These are phyloP conservation scores for Stramenopiles sp. DNA, from an alignment of 352 stramenopile genomes.

Conservation along the genomic window DNA sequence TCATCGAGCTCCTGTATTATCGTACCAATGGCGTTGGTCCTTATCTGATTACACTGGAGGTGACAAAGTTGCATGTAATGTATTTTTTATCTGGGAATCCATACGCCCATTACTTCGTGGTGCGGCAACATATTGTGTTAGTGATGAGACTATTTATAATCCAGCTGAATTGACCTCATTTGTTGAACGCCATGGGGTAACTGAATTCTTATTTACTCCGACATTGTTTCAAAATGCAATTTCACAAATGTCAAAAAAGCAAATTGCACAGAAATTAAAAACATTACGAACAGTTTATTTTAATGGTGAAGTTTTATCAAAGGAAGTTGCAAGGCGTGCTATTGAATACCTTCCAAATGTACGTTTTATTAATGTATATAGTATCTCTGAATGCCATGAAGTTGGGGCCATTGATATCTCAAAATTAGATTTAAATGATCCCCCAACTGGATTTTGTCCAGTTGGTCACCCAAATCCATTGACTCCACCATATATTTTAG, in stretches of 20 bases:
- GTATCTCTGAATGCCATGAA: slow-evolving; percentile 75
- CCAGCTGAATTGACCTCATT: slow-evolving; percentile 48
- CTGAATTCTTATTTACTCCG: slow-evolving; percentile 75
- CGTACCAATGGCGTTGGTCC: too few relatives aligned
- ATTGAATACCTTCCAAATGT: slow-evolving; percentile 50
- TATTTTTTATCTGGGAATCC: slow-evolving; percentile 85
- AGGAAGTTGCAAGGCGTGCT: slow-evolving; percentile 58
- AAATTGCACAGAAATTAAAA: slow-evolving; percentile 37
- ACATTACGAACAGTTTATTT: slow-evolving; percentile 63
- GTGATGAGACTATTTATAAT: slow-evolving; percentile 71
- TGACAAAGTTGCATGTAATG: slow-evolving; percentile 60
- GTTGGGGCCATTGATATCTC: slow-evolving; percentile 52
- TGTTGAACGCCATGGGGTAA: slow-evolving; percentile 46
- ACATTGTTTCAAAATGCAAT: slow-evolving; percentile 62
- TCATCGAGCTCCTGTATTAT: too few relatives aligned
- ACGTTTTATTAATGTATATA: slow-evolving; percentile 73
- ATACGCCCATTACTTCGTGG: slow-evolving; percentile 64
- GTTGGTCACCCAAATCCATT: too few relatives aligned
- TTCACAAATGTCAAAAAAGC: slow-evolving; percentile 30
- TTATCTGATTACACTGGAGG: slow-evolving; percentile 15
- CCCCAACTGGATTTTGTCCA: too few relatives aligned
- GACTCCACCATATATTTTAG: too few relatives aligned
- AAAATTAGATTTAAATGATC: slow-evolving; percentile 43
- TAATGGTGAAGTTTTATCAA: slow-evolving; percentile 72
- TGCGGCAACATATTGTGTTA: slow-evolving; percentile 63